Conservation (phyloP, 179 eudicot species). For the Sideroxylon spinosum region DNA sequence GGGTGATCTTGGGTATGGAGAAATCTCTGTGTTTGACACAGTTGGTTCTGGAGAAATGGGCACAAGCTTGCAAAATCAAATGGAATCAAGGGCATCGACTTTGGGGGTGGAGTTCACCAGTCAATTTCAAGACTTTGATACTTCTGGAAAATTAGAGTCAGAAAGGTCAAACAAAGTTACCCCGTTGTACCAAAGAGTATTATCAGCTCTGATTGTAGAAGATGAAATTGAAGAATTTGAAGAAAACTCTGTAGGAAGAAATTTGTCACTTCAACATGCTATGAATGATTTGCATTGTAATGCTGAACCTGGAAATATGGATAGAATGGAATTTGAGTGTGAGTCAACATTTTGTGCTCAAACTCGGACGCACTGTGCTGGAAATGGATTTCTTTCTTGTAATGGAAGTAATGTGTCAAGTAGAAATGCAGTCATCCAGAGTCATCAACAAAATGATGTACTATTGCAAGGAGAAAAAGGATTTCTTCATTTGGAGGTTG, state of each 20-base stretch:
- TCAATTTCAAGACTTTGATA: slow-evolving; percentile 43
- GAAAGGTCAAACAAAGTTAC: slow-evolving; percentile 32
- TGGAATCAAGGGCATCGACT: slow-evolving; percentile 31
- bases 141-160: slow-evolving; percentile 37
- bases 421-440: slow-evolving; percentile 37
- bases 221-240: slow-evolving; percentile 75
- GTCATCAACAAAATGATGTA: slow-evolving; percentile 40
- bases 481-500: slow-evolving; percentile 39
- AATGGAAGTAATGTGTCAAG: slow-evolving; percentile 47
- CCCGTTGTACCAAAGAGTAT: slow-evolving; percentile 75
- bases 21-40: slow-evolving; percentile 29
- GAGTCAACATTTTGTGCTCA: slow-evolving; percentile 29
- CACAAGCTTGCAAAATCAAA: slow-evolving; percentile 27
- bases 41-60: slow-evolving; percentile 34
- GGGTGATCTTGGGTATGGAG: slow-evolving; percentile 42
- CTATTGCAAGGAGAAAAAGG: slow-evolving; percentile 38
- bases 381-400: slow-evolving; percentile 36
- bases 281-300: slow-evolving; percentile 28
- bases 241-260: slow-evolving; percentile 36
- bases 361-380: slow-evolving; percentile 20
- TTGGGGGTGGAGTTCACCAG: slow-evolving; percentile 29
- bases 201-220: slow-evolving; percentile 82
- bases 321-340: slow-evolving; percentile 21
- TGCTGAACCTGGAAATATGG: slow-evolving; percentile 22
- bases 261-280: slow-evolving; percentile 33